phyloP scores from a whole-genome alignment of 306 rosid species.

The Gynostemma pentaphyllum region DNA sequence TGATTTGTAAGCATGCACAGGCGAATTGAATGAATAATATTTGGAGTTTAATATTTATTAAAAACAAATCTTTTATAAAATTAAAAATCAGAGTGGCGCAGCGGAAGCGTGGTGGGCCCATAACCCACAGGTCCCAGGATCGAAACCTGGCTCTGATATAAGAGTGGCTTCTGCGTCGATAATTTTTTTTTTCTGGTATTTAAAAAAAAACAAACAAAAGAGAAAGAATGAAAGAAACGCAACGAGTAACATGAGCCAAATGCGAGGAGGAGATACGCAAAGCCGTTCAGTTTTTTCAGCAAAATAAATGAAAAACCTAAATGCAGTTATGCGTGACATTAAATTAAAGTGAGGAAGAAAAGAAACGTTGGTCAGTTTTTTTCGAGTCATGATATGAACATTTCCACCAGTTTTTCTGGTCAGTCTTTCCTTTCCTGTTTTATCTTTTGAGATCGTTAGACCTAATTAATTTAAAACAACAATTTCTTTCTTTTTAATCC shows the following conservation, averaged over 20 bases:
- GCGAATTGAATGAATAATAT: no score
- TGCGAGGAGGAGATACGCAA: no score
- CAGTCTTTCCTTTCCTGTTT: background rate
- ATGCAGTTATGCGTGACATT: background rate
- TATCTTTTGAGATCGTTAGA: no score
- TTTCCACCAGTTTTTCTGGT: background rate
- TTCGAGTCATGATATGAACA: no score
- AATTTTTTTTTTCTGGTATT: background rate
- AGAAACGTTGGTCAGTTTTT: background rate
- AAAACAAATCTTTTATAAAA: background rate
- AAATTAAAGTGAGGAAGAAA: background rate
- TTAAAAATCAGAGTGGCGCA: background rate
- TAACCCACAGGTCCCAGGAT: slow-evolving; percentile 6
- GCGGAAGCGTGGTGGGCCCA: slow-evolving; percentile 8
- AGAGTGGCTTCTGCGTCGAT: background rate
- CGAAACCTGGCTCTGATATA: slow-evolving; percentile 4
- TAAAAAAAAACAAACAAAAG: background rate
- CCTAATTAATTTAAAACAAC: no score
- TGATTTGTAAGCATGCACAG: no score
- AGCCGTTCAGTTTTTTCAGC: no score
- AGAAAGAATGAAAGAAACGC: background rate
- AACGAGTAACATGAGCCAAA: no score
- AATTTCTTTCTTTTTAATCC: no score
- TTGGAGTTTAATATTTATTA: no score
- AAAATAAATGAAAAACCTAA: background rate